A percentile compares a stretch with the other conserved stretches of the same genome.
These are phyloP conservation scores for Eurotiales sp. DNA, from an alignment of 2,329 filamentous ascomycete species.

Conservation along the genomic window DNA sequence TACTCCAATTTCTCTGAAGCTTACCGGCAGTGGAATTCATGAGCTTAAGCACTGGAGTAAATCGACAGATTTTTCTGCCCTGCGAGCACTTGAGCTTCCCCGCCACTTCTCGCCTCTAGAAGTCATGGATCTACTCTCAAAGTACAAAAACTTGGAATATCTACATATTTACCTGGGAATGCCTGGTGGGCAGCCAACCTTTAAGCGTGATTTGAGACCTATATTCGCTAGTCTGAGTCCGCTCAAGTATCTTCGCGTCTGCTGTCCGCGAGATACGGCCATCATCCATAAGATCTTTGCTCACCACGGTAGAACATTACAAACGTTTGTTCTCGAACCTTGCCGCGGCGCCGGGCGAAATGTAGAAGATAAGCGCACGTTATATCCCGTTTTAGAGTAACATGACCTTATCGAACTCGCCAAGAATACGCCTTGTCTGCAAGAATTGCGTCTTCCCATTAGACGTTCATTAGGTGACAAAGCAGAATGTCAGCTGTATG, in stretches of 20 bases:
- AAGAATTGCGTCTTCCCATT: slow-evolving; percentile 14
- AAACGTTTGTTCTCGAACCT: not conserved
- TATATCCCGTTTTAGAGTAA: not conserved
- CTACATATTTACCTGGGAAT: not conserved
- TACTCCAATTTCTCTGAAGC: not conserved
- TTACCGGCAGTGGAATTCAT: not conserved
- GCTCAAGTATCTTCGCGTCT: slow-evolving; percentile 6
- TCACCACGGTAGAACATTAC: not conserved
- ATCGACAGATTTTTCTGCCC: not conserved
- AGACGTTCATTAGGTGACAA: slow-evolving; percentile 12
- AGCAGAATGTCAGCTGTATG: slow-evolving; percentile 17
- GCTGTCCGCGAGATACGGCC: slow-evolving; percentile 2
- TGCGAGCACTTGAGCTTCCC: slow-evolving; percentile 4
- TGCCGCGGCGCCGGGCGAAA: not conserved
- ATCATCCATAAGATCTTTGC: slow-evolving; percentile 2
- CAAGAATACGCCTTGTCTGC: slow-evolving; percentile 8
- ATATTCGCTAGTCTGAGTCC: not conserved
- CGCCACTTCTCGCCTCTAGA: not conserved
- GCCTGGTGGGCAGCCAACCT: not conserved
- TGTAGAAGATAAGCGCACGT: not conserved
- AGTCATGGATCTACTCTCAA: not conserved
- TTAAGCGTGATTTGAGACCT: not conserved
- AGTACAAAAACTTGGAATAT: slow-evolving; percentile 2
- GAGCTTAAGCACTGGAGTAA: not conserved
- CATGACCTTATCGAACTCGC: slow-evolving; percentile 8